phyloP scores from a whole-genome alignment of 1,284 basidiomycete genomes.

The Anthracocystis walkeri region DNA sequence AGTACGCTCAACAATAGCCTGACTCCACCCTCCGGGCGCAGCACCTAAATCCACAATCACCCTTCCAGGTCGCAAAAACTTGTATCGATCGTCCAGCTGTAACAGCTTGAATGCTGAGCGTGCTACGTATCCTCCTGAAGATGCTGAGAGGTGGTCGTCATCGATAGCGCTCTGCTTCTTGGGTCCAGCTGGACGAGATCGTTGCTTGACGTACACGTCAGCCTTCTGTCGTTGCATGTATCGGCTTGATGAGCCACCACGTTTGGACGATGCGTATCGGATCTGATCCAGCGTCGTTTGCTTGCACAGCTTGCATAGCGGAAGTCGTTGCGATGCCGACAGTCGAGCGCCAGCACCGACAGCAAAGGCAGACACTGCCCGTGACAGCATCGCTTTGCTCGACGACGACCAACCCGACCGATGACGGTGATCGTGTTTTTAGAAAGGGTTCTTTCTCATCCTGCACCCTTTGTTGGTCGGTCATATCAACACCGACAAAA shows the following conservation, averaged over 20 bases:
- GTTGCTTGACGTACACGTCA: conserved; percentile 47
- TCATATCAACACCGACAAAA: conserved; percentile 1
- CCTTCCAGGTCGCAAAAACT: conserved; percentile 43
- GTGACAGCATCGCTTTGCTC: conserved; percentile 6
- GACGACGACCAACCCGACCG: not conserved
- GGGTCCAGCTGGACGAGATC: not conserved
- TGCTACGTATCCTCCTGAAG: conserved; percentile 39
- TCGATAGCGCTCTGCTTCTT: not conserved
- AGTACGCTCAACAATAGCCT: conserved; percentile 48
- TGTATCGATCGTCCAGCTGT: conserved; percentile 55
- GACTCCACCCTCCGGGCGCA: conserved; percentile 65
- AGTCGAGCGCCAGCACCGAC: not conserved
- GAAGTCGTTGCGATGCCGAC: not conserved
- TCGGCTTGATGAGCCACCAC: conserved; percentile 40
- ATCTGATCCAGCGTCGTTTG: not conserved
- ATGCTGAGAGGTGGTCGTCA: conserved; percentile 8
- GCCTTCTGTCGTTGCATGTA: conserved; percentile 47
- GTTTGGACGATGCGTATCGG: conserved; percentile 34
- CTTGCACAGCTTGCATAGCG: not conserved
- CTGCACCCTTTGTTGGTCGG: conserved; percentile 3
- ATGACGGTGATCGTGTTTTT: not conserved
- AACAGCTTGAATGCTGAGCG: conserved; percentile 64
- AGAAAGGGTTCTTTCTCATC: not conserved
- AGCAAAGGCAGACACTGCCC: not conserved
- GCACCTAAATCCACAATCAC: conserved; percentile 63